phyloP scores from a whole-genome alignment of 2,329 filamentous ascomycete species.

The Exserohilum turcica region DNA sequence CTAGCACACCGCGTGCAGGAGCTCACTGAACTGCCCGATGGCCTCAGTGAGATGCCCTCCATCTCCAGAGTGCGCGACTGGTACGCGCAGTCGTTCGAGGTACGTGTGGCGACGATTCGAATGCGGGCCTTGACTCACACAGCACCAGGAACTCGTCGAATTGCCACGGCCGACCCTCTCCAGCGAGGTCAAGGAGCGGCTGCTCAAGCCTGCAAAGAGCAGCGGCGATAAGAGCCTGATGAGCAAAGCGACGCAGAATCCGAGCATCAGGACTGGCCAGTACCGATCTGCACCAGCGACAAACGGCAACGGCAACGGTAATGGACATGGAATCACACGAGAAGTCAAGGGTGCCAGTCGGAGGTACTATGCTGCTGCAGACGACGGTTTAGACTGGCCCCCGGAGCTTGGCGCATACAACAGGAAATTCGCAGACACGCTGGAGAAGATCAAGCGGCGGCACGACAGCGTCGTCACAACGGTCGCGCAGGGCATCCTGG shows the following conservation, averaged over 20 bases:
- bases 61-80: conserved; percentile 94
- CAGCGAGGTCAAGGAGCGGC: conserved; percentile 75
- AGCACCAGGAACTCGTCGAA: conserved; percentile 81
- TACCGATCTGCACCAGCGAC: conserved; percentile 65
- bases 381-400: conserved; percentile 88
- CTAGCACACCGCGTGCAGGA: conserved; percentile 96
- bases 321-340: conserved; percentile 54
- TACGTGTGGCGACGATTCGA: conserved; percentile 53
- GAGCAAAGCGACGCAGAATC: conserved; percentile 84
- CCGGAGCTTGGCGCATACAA: conserved; percentile 95
- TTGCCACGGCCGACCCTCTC: conserved; percentile 78
- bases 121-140: conserved; percentile 36
- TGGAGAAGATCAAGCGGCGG: conserved; percentile 92
- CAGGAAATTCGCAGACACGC: conserved; percentile 81
- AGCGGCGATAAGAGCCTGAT: conserved; percentile 70
- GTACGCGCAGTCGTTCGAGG: conserved; percentile 99
- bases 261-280: conserved; percentile 83
- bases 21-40: conserved; percentile 88
- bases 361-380: conserved; percentile 89
- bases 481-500: conserved; percentile 94
- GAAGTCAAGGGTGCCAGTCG: conserved; percentile 58
- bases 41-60: conserved; percentile 96
- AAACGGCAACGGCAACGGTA: conserved; percentile 46
- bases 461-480: conserved; percentile 98
- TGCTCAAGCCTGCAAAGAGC: conserved; percentile 70